phyloP scores from a whole-genome alignment of 1,284 basidiomycete genomes.

The Ganoderma resinaceum region DNA sequence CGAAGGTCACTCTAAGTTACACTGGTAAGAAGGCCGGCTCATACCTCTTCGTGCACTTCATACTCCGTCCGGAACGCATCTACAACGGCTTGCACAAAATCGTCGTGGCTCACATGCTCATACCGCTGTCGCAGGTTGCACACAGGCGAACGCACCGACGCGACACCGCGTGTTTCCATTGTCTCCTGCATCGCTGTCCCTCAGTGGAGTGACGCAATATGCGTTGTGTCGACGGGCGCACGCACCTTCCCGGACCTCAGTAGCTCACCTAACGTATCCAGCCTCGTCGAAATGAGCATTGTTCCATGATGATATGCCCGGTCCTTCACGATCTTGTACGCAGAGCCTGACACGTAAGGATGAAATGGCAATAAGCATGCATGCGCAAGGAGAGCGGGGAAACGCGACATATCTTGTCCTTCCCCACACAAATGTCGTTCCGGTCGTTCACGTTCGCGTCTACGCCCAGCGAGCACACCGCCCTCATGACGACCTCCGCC shows the following conservation, averaged over 20 bases:
- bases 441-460: constrained; percentile 86
- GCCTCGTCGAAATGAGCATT: constrained; percentile 91
- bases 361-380: constrained; percentile 13
- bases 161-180: constrained; percentile 87
- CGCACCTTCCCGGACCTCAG: constrained; percentile 77
- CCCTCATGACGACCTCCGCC: constrained; percentile 79
- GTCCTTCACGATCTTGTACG: constrained; percentile 93
- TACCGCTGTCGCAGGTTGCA: constrained; percentile 78
- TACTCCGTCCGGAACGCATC: constrained; percentile 77
- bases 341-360: constrained; percentile 91
- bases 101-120: constrained; percentile 64
- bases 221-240: constrained; percentile 3
- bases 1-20: not conserved
- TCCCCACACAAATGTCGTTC: constrained; percentile 88
- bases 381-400: constrained; percentile 9
- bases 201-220: constrained; percentile 14
- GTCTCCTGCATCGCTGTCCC: constrained; percentile 55
- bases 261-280: constrained; percentile 76
- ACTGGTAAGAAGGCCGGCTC: constrained; percentile 4
- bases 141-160: constrained; percentile 93
- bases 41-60: constrained; percentile 53
- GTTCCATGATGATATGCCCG: constrained; percentile 98
- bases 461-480: constrained; percentile 79
- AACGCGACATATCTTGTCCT: constrained; percentile 79
- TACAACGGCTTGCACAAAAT: constrained; percentile 78